A percentile compares a stretch with the other conserved stretches of the same genome.
These are phyloP conservation scores for Pleurotus giganteus DNA, from an alignment of 768 basidiomycete genomes.

Conservation along the genomic window DNA sequence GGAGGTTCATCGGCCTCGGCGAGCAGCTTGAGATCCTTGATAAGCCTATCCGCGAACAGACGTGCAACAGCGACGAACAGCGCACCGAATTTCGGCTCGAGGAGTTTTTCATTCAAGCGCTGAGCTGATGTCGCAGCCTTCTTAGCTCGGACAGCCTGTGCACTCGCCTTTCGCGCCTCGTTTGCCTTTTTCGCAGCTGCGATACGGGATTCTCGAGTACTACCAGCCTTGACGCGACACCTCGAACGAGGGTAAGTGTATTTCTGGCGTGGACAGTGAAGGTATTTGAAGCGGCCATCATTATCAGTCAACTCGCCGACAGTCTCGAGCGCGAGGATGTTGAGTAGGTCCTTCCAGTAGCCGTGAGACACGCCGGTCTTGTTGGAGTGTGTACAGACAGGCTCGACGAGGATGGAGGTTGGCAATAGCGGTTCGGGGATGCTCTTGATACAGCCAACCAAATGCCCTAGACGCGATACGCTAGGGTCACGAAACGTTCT, in stretches of 20 bases:
- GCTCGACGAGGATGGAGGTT: slow-evolving; percentile 58
- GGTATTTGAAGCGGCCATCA: slow-evolving; percentile 21
- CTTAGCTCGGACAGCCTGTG: slow-evolving; percentile 22
- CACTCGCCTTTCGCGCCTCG: slow-evolving; percentile 18
- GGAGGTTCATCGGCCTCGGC: slow-evolving; percentile 32
- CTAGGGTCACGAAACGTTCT: not conserved
- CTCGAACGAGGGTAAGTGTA: slow-evolving; percentile 11
- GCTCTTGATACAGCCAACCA: slow-evolving; percentile 67
- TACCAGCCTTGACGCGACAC: slow-evolving; percentile 11
- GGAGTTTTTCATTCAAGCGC: slow-evolving; percentile 39
- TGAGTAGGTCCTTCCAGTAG: slow-evolving; percentile 76
- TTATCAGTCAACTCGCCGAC: slow-evolving; percentile 42
- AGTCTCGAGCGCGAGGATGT: slow-evolving; percentile 61
- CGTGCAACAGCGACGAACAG: slow-evolving; percentile 63
- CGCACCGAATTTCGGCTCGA: slow-evolving; percentile 51
- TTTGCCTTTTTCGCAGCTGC: slow-evolving; percentile 16
- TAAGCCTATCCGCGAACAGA: slow-evolving; percentile 53
- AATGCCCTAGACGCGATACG: slow-evolving; percentile 42
- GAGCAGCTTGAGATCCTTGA: slow-evolving; percentile 44
- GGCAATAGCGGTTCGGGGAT: slow-evolving; percentile 65
- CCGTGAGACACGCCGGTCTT: slow-evolving; percentile 44
- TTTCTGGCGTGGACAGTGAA: slow-evolving; percentile 19
- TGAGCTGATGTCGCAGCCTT: slow-evolving; percentile 26
- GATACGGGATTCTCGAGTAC: slow-evolving; percentile 19
- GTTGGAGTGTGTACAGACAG: slow-evolving; percentile 38